These are phyloP conservation scores for Salix koriyanagi DNA, from an alignment of 345 rosid genomes.

Conservation along the genomic window DNA sequence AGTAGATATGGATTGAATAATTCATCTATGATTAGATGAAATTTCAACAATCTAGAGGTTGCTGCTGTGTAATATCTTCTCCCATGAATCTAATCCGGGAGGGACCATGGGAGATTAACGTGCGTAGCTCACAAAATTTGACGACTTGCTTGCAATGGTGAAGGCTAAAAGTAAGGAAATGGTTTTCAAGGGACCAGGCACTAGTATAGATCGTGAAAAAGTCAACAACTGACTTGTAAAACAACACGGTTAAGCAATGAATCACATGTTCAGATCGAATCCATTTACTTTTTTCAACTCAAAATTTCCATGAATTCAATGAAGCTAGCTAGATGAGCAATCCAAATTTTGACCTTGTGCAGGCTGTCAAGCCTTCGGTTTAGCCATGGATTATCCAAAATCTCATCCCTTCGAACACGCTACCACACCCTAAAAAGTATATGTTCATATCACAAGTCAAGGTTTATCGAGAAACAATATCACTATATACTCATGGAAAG, in stretches of 20 bases:
- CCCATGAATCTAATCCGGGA: not conserved
- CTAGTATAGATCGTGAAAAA: not conserved
- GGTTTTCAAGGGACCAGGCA: not conserved
- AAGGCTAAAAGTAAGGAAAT: not conserved
- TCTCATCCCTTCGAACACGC: not conserved
- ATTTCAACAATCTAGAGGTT: not conserved
- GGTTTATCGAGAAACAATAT: too few relatives aligned
- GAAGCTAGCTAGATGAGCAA: not conserved
- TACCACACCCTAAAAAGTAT: not conserved
- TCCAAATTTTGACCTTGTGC: constrained; percentile 4
- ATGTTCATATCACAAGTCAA: too few relatives aligned
- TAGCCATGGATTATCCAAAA: not conserved
- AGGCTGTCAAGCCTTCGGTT: not conserved
- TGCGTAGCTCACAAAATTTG: not conserved
- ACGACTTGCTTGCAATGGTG: not conserved
- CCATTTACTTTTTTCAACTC: not conserved
- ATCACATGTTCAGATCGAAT: not conserved
- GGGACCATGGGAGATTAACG: not conserved
- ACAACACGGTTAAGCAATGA: not conserved
- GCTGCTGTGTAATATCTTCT: not conserved
- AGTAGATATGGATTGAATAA: not conserved
- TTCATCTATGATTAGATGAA: not conserved
- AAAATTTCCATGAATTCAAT: not conserved
- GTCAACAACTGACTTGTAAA: not conserved
- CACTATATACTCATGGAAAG: too few relatives aligned